Percentiles rank a stretch among this genome's conserved stretches.
phyloP scores from a whole-genome alignment of 2,329 filamentous ascomycete species.

The Pleurostoma richardsiae region DNA sequence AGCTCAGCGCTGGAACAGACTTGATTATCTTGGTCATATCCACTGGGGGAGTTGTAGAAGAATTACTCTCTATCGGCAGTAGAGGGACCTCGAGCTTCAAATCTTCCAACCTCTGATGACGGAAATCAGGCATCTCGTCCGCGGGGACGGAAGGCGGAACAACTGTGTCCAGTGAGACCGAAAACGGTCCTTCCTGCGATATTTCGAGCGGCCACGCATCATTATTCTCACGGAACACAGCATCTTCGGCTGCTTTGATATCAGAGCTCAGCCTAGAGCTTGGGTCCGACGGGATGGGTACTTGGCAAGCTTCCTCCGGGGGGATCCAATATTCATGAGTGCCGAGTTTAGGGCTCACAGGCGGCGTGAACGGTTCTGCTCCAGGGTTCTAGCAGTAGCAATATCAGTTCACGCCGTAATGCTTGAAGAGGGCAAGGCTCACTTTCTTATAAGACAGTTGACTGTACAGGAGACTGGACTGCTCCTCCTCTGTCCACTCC shows the following conservation, averaged over 20 bases:
- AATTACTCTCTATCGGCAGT: slow-evolving; percentile 2
- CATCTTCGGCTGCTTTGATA: slow-evolving; percentile 12
- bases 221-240: slow-evolving; percentile 12
- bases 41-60: no score
- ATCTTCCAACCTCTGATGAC: slow-evolving; percentile 2
- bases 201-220: slow-evolving; percentile 9
- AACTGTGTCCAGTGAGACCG: no score
- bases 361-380: slow-evolving; percentile 14
- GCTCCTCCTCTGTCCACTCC: slow-evolving; percentile 11
- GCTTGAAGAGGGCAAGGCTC: slow-evolving; percentile 1
- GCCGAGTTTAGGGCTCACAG: slow-evolving; percentile 12
- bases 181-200: no score
- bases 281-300: slow-evolving; percentile 14
- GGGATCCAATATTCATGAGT: slow-evolving; percentile 9
- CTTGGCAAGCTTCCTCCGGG: slow-evolving; percentile 7
- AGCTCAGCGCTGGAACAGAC: no score
- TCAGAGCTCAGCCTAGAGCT: slow-evolving; percentile 15
- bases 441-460: slow-evolving; percentile 13
- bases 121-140: no score
- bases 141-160: no score
- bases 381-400: slow-evolving; percentile 1
- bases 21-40: no score
- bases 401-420: not conserved
- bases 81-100: slow-evolving; percentile 16
- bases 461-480: slow-evolving; percentile 5